Evolutionary conservation across 805 yeast genomes (phyloP).

Genomic region (Allodekkera sacchari): DNA sequence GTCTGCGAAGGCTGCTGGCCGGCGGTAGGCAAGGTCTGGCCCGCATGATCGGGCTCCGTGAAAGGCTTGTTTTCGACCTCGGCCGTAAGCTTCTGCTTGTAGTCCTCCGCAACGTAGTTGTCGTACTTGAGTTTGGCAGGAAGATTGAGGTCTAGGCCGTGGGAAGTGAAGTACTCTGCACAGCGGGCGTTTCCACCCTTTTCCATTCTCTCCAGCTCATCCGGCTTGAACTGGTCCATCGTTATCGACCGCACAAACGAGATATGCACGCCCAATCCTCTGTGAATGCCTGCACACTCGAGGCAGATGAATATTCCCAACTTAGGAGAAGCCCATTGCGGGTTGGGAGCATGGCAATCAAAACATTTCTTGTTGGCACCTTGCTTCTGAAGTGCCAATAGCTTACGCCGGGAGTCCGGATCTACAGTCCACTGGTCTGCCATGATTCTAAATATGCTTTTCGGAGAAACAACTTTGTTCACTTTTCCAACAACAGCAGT

Average conservation of each 20-base stretch:
- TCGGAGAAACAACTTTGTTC: neutral
- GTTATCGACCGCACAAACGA: constrained; percentile 95
- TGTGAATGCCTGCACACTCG: constrained; percentile 95
- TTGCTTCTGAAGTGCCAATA: constrained; percentile 66
- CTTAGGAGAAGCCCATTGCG: constrained; percentile 99
- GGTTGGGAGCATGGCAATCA: constrained; percentile 92
- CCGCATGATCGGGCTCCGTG: constrained; percentile 53
- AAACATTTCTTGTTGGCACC: constrained; percentile 85
- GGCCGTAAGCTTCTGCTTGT: constrained; percentile 72
- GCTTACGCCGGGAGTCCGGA: constrained; percentile 82
- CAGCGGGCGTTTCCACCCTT: constrained; percentile 85
- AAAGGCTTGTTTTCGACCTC: constrained; percentile 66
- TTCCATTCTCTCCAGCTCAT: constrained; percentile 86
- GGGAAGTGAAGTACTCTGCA: constrained; percentile 52
- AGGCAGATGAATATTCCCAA: constrained; percentile 95
- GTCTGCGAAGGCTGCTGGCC: constrained; percentile 2
- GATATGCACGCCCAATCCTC: constrained; percentile 94
- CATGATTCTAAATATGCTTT: constrained; percentile 22
- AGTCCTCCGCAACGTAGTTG: constrained; percentile 90
- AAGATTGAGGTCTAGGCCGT: constrained; percentile 60
- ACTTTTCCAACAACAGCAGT: neutral
- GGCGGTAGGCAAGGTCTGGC: constrained; percentile 31
- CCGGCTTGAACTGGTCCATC: constrained; percentile 97
- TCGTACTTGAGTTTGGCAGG: constrained; percentile 74
- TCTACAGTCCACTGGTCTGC: constrained; percentile 79